Conservation (phyloP, 2,329 filamentous ascomycete genomes). For the Tolypocladium ovalisporum region DNA sequence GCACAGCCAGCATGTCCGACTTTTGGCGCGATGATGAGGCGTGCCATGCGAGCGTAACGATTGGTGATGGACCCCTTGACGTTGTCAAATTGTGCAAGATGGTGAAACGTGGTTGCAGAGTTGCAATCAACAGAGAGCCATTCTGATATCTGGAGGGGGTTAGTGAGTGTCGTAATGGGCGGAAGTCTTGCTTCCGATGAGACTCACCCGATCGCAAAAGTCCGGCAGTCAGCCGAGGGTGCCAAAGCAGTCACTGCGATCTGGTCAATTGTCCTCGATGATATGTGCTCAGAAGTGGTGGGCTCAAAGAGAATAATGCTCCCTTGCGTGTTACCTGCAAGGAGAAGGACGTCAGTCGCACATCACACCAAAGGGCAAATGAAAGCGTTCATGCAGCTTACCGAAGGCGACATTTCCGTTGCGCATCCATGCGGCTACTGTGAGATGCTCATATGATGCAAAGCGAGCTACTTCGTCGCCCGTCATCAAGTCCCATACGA, state of each 20-base stretch:
- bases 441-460: conserved; percentile 77
- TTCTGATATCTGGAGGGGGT: conserved; percentile 65
- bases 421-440: conserved; percentile 85
- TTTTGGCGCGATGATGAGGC: conserved; percentile 92
- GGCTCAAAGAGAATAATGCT: conserved; percentile 94
- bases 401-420: conserved; percentile 97
- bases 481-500: conserved; percentile 93
- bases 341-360: neutral
- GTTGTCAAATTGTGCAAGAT: conserved; percentile 89
- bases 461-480: conserved; percentile 89
- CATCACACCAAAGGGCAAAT: neutral
- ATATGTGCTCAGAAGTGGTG: conserved; percentile 83
- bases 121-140: conserved; percentile 83
- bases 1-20: conserved; percentile 93
- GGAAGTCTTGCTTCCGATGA: neutral
- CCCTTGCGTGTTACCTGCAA: conserved; percentile 75
- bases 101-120: conserved; percentile 81
- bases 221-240: conserved; percentile 79
- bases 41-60: conserved; percentile 86
- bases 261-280: conserved; percentile 77
- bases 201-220: conserved; percentile 85
- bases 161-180: conserved; percentile 4
- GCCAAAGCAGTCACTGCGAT: conserved; percentile 92
- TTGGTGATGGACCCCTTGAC: conserved; percentile 71
- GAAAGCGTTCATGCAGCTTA: conserved; percentile 31